Evolutionary conservation across 176 grass and related monocot species (phyloP).

Genomic region (Raddia guianensis): DNA sequence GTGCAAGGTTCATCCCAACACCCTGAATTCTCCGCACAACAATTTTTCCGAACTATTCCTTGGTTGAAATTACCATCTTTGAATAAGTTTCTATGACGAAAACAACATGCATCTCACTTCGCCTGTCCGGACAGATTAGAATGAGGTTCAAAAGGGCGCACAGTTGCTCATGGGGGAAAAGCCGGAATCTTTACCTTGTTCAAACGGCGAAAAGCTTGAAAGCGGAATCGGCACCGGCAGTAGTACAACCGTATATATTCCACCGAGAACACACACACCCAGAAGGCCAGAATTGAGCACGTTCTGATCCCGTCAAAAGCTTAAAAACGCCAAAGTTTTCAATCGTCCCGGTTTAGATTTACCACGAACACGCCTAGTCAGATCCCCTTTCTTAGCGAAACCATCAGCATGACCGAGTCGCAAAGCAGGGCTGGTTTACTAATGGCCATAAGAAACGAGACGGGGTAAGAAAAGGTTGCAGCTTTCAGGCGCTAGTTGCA

Average conservation of each 20-base stretch:
- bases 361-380: background rate
- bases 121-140: slow-evolving; percentile 10
- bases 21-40: background rate
- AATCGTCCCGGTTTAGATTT: slow-evolving; percentile 29
- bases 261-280: slow-evolving; percentile 6
- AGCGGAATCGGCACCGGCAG: background rate
- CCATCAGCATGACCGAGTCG: slow-evolving; percentile 48
- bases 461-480: background rate
- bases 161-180: slow-evolving; percentile 15
- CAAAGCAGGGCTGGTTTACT: slow-evolving; percentile 34
- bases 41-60: slow-evolving; percentile 25
- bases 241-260: slow-evolving; percentile 32
- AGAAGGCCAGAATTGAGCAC: slow-evolving; percentile 16
- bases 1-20: slow-evolving; percentile 16
- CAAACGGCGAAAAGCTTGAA: slow-evolving; percentile 41
- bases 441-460: slow-evolving; percentile 18
- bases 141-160: background rate
- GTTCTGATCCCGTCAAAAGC: slow-evolving; percentile 57
- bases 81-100: slow-evolving; percentile 33
- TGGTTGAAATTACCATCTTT: slow-evolving; percentile 16
- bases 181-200: slow-evolving; percentile 42
- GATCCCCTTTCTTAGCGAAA: slow-evolving; percentile 21
- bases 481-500: slow-evolving; percentile 44
- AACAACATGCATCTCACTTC: slow-evolving; percentile 35
- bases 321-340: slow-evolving; percentile 48